A percentile compares a stretch with the other conserved stretches of the same genome.
Evolutionary conservation across 192 early-diverging fungal genomes (phyloP).

Genomic region (Backusella tarrabulga): DNA sequence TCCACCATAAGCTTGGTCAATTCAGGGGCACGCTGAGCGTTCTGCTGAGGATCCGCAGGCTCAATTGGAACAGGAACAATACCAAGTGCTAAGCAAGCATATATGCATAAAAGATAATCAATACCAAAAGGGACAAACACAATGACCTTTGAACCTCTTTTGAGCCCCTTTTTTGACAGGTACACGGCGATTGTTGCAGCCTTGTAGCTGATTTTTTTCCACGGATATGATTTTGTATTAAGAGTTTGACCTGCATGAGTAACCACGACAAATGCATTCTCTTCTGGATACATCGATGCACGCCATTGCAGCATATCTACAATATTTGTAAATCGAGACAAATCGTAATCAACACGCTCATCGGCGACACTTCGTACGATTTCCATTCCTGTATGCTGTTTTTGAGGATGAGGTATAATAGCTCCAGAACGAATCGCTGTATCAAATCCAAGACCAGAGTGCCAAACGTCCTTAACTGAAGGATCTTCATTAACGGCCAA

Average conservation of each 20-base stretch:
- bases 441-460: conserved; percentile 36
- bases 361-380: conserved; percentile 61
- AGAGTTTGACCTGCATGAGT: conserved; percentile 51
- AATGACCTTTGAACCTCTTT: conserved; percentile 56
- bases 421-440: conserved; percentile 19
- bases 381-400: conserved; percentile 74
- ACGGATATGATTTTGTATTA: conserved; percentile 64
- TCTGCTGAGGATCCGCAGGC: conserved; percentile 63
- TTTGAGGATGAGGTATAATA: conserved; percentile 39
- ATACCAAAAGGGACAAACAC: conserved; percentile 66
- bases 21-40: conserved; percentile 59
- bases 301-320: conserved; percentile 77
- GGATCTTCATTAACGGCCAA: conserved; percentile 55
- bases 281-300: conserved; percentile 59
- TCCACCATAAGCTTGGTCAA: conserved; percentile 66
- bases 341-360: conserved; percentile 66
- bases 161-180: conserved; percentile 61
- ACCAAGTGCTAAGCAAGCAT: conserved; percentile 83
- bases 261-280: conserved; percentile 57
- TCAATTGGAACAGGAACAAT: conserved; percentile 68
- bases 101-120: conserved; percentile 67
- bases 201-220: conserved; percentile 66
- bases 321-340: conserved; percentile 66
- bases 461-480: conserved; percentile 42
- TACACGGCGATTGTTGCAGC: conserved; percentile 64